Base-by-base conservation (phyloP, 2,329 filamentous ascomycete genomes). In the Fusarium paranaense region DNA sequence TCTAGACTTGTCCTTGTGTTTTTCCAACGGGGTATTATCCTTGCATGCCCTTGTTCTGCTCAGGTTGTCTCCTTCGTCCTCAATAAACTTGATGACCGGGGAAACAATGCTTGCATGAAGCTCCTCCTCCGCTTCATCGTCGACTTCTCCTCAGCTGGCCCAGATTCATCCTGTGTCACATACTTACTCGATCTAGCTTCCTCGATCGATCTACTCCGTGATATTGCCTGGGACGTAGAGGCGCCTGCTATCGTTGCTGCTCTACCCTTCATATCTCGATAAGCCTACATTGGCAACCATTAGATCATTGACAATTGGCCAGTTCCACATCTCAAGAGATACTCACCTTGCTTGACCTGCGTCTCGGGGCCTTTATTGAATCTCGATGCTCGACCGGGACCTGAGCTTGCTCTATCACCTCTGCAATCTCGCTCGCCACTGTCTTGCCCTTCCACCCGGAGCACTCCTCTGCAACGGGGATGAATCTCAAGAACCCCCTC, bases 401-500 rank as follows among this genome's bases (percentile, higher is more conserved):
- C 5, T 66, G 65, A 3, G 18, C 50, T 10, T 66, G 67, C 32
- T 70, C 74, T 4, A 52, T 52, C 8, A 57, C 62, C 10, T 78
- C 72, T 20, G 67, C 56, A 62, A 94, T 90, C 76, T 94, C 90
- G 14, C 90, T 90, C 20, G 90, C 86, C 18, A 94, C 85, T 0
- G 94, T 97, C 73, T 86, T 91, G 13, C 94, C 92, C 62, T 92
- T 91, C 62, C 87, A 91, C 0, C 93, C 94, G 18, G 94, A 83
- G 71, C 93, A 92, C 65, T 94, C 92, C 77, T 96, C 94, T 0
- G 88, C 81, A 6, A 94, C 89, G 1, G 92, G 85, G 8, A 91
- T 83, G 77, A 96, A 98, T 37, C 91, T 90, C 65, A 98, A 83
- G 37, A 95, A 87, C 2, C 95, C 95, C 42, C 94, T 89, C 1